Evolutionary conservation across 2,329 filamentous ascomycete species (phyloP), one percentile per base, ranked within the genome.

Genomic region (Ascochyta clinopodiicola): DNA sequence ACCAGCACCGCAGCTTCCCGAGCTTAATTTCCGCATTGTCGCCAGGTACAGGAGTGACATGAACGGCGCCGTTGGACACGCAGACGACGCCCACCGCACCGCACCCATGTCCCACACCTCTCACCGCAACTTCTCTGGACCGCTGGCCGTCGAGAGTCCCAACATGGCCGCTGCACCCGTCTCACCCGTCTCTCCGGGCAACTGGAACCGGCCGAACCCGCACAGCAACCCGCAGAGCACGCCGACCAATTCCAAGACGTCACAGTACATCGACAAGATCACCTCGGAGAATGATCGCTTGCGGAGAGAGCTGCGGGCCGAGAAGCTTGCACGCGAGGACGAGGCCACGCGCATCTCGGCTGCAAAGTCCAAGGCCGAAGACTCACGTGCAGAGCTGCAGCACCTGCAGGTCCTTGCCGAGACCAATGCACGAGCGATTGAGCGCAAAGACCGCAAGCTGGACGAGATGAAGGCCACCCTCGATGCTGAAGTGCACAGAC

Each of bases 241-340:
- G 9, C 66, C 66, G 9, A 55, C 55, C 25, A 70, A 70, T 51
- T 71, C 70, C 15, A 75, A 75, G 46, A 75, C 73, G 1, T 73
- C 70, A 4, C 72, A 75, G 32, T 74, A 74, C 59, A 94, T 95
- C 74, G 91, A 95, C 76, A 86, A 87, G 69, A 83, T 95, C 49
- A 90, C 92, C 70, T 87, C 88, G 48, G 90, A 94, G 70, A 92
- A 92, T 64, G 90, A 94, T 68, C 83, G 87, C 36, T 80, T 94
- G 40, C 90, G 90, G 66, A 84, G 90, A 47, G 90, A 94, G 60
- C 68, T 81, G 38, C 75, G 74, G 29, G 73, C 76, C 2, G 76
- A 80, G 57, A 70, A 74, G 46, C 66, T 77, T 17, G 75, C 75
- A 40, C 82, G 88, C 39, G 88, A 92, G 55, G 90, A 92, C 67